A percentile compares a stretch with the other conserved stretches of the same genome.
These are phyloP conservation scores for Alternaria incomplexa DNA, from an alignment of 2,329 filamentous ascomycete genomes.

Conservation along the genomic window DNA sequence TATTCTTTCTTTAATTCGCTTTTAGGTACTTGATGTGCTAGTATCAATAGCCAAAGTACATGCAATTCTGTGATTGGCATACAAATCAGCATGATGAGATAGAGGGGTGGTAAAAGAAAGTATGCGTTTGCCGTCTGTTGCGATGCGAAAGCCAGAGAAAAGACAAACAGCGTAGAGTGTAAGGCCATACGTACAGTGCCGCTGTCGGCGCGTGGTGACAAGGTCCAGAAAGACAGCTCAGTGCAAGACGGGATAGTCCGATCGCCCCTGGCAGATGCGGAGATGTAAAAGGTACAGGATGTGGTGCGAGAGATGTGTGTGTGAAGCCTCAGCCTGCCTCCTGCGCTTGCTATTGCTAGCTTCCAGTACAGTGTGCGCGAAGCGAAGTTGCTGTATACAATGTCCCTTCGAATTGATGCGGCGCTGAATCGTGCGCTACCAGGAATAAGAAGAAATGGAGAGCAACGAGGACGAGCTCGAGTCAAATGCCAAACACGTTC, in stretches of 20 bases:
- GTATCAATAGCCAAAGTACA: slow-evolving; percentile 47
- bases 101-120: slow-evolving; percentile 18
- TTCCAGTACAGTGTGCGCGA: slow-evolving; percentile 34
- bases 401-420: slow-evolving; percentile 27
- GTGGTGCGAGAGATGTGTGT: slow-evolving; percentile 34
- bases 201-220: slow-evolving; percentile 38
- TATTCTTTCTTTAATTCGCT: slow-evolving; percentile 46
- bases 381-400: slow-evolving; percentile 33
- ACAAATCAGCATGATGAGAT: slow-evolving; percentile 46
- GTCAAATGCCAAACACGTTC: slow-evolving; percentile 23
- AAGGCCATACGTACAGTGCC: slow-evolving; percentile 51
- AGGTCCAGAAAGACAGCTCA: slow-evolving; percentile 43
- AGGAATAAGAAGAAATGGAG: slow-evolving; percentile 30
- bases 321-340: slow-evolving; percentile 37
- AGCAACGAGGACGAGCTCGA: slow-evolving; percentile 13
- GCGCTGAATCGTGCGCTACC: slow-evolving; percentile 27
- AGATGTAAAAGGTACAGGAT: slow-evolving; percentile 45
- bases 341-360: slow-evolving; percentile 30
- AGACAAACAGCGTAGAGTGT: slow-evolving; percentile 32
- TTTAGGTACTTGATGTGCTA: slow-evolving; percentile 47
- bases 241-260: slow-evolving; percentile 40
- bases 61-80: slow-evolving; percentile 42
- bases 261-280: slow-evolving; percentile 51
- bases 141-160: slow-evolving; percentile 14
- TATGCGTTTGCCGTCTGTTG: slow-evolving; percentile 16